Conservation (phyloP, 2,329 filamentous ascomycete species). For the Cladorrhinum sp. region DNA sequence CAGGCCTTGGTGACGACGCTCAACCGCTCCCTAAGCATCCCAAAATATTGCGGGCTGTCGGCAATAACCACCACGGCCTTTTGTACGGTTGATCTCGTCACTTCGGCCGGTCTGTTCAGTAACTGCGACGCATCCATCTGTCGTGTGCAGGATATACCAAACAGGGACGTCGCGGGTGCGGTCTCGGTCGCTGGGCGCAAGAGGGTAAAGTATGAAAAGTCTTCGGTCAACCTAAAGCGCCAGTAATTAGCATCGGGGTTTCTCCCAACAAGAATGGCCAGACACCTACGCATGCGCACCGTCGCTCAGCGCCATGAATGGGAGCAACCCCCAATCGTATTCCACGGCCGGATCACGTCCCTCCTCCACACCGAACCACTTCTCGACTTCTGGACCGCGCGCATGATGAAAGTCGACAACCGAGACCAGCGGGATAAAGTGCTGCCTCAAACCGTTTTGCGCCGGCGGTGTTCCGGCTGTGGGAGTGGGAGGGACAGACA, state of each 20-base stretch:
- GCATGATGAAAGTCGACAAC: slow-evolving; percentile 85
- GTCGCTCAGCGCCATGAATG: slow-evolving; percentile 96
- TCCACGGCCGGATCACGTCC: slow-evolving; percentile 74
- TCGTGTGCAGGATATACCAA: slow-evolving; percentile 92
- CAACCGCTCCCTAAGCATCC: slow-evolving; percentile 83
- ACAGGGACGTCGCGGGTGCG: slow-evolving; percentile 72
- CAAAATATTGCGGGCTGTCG: slow-evolving; percentile 85
- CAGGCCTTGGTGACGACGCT: slow-evolving; percentile 90
- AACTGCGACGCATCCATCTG: slow-evolving; percentile 81
- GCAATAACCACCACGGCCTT: slow-evolving; percentile 97
- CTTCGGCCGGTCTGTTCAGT: slow-evolving; percentile 75
- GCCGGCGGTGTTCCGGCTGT: slow-evolving; percentile 1
- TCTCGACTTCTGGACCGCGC: slow-evolving; percentile 86
- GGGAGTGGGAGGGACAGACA: slow-evolving; percentile 14
- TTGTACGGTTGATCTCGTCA: slow-evolving; percentile 95
- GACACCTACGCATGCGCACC: slow-evolving; percentile 81
- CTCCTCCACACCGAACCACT: slow-evolving; percentile 77
- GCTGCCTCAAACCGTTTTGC: slow-evolving; percentile 18
- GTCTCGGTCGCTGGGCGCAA: slow-evolving; percentile 57
- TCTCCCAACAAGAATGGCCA: not conserved
- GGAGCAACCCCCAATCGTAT: slow-evolving; percentile 83
- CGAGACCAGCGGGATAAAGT: slow-evolving; percentile 67
- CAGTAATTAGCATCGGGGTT: not conserved
- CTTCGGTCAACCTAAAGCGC: slow-evolving; percentile 69
- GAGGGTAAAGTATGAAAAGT: slow-evolving; percentile 98